Base-by-base conservation (phyloP, 495 filamentous ascomycete species). In the Penicillium alfredii region DNA sequence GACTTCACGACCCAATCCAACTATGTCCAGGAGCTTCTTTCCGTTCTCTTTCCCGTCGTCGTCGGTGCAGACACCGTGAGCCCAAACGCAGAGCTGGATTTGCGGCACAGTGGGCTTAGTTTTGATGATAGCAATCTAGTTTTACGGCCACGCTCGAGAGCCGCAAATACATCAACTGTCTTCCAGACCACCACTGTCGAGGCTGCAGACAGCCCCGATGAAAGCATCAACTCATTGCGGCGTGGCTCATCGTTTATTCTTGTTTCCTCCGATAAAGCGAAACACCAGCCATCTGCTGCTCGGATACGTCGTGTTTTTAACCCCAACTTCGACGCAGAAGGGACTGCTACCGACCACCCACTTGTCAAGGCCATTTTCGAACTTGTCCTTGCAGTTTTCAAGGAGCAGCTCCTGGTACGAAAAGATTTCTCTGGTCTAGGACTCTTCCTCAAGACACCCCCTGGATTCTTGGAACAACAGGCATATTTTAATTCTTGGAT, bases 401-500 rank as follows among this genome's bases (percentile, higher is more conserved):
- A 80, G 26, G 87, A 94, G 52, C 84, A 94, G 42, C 58, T 97
- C 1, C 68, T 94, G 25, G 70, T 73, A 21, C 78, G 84, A 20
- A 90, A 94, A 56, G 88, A 98, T 17, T 98, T 96, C 50, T 70
- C 83, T 2, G 90, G 93, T 2, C 82, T 98, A 34, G 86, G 86
- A 0, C 62, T 97, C 17, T 92, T 86, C 49, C 63, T 86, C n/a
- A 94, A 92, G 55, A 78, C 88, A 2, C 92, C 92, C 2, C 84
- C 92, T 4, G 88, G 90, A 2, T 94, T 90, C 51, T 74, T 87
- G 49, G 90, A 96, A 50, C 85, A 96, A 45, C 88, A 94, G 44
- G 88, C 88, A 4, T 90, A 86, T 55, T 95, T 97, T 50, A 86
- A 89, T 56, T 93, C 93, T 0, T 96, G 90, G 62, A 58, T 97